A percentile compares a stretch with the other conserved stretches of the same genome.
Evolutionary conservation across 2,329 filamentous ascomycete genomes (phyloP).

Genomic region (Cercospora nicotianae): DNA sequence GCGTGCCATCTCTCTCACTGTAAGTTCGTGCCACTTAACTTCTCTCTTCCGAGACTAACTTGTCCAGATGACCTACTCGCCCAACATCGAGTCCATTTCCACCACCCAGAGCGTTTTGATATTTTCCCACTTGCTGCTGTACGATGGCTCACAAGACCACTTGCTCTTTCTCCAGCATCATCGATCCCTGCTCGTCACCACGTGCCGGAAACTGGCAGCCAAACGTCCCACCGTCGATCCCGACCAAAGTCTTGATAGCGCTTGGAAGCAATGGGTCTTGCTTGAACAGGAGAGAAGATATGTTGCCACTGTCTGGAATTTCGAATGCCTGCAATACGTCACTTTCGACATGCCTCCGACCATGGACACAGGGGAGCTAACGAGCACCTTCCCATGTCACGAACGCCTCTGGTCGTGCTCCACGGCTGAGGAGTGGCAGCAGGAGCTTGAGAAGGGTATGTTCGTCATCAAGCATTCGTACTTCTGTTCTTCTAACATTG

Average conservation of each 20-base stretch:
- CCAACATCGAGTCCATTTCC: slow-evolving; percentile 5
- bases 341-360: slow-evolving; percentile 14
- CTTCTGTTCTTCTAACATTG: neutral
- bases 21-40: neutral
- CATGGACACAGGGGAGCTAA: slow-evolving; percentile 13
- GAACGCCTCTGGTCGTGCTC: slow-evolving; percentile 10
- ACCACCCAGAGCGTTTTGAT: slow-evolving; percentile 7
- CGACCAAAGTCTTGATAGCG: neutral
- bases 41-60: neutral
- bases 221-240: neutral
- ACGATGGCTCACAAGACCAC: slow-evolving; percentile 5
- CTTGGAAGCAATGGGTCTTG: slow-evolving; percentile 9
- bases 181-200: slow-evolving; percentile 4
- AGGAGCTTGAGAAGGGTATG: slow-evolving; percentile 1
- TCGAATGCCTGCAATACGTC: slow-evolving; percentile 12
- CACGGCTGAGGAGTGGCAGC: slow-evolving; percentile 7
- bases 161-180: slow-evolving; percentile 10
- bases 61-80: slow-evolving; percentile 3
- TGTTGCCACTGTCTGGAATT: slow-evolving; percentile 5
- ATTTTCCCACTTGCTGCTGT: slow-evolving; percentile 8
- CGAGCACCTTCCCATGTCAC: slow-evolving; percentile 1
- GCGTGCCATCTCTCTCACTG: slow-evolving; percentile 11
- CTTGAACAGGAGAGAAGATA: slow-evolving; percentile 14
- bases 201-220: slow-evolving; percentile 2
- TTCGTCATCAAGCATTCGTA: neutral